Evolutionary conservation across 148 eudicot genomes (phyloP), one percentile per base, ranked within the genome.

Genomic region (Agrostemma githago): DNA sequence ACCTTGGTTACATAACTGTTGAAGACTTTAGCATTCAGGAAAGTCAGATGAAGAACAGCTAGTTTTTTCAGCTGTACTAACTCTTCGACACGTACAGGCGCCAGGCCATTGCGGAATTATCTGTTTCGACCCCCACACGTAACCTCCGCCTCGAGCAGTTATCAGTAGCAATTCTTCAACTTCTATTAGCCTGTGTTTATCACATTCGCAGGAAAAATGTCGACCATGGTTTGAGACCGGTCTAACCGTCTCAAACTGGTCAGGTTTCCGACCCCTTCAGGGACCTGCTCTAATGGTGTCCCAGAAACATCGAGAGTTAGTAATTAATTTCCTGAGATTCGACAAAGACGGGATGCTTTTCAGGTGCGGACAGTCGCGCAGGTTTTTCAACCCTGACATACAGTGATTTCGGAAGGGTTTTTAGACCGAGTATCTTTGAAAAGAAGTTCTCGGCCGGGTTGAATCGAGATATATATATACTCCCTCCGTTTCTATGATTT

Each of bases 51-150:
- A 63, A 82, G 82, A 66, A 62, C 48, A 54, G 12, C 74, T 41
- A 82, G 38, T 12, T 21, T 21, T 56, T 75, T 69, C 51, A 79
- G 46, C 2, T 46, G 72, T 4, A 46, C 51, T 54, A 82, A 75
- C 72, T 83, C 85, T 66, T 83, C 85, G 1, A 83, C 72, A 71
- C n/a, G n/a, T n/a, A n/a, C 78, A 80, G 15, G 78, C 83, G 17
- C 82, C 82, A 4, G 54, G 61, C 77, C 79, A 72, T 20, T 46
- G 62, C 46, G 63, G 78, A 60, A 57, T 43, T 11, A 82, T 63
- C 46, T 67, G 70, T 38, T 67, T 72, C 15, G 85, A 82, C n/a
- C 82, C 79, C 84, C 85, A 79, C 34, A 79, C 59, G 58, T 76
- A 82, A 21, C 79, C 82, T 43, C 79, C 77, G 53, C 57, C 54